Base-by-base conservation (phyloP, 306 rosid genomes). In the Cicer cuneatum region DNA sequence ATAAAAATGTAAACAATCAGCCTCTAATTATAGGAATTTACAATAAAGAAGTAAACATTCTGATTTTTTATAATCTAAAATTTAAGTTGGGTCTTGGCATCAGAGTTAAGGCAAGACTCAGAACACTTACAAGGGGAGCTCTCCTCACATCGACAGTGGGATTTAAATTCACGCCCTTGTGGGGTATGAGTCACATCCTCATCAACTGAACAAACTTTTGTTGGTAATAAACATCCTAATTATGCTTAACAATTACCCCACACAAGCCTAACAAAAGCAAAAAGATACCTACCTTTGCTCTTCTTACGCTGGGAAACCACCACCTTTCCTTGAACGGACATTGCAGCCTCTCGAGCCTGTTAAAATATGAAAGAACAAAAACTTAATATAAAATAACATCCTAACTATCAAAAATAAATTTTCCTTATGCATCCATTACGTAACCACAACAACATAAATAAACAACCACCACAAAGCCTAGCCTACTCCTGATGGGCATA, bases 251-350 rank as follows among this genome's bases (percentile, higher is more conserved):
- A 57, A 59, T 41, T 2, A 45, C 67, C 45, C 43, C 16, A 71
- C 40, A 66, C 53, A 42, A 70, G 35, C 42, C 45, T 69, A 62
- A 38, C 11, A 71, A 29, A 29, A 53, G 13, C n/a, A 51, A 75
- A 56, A n/a, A 66, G 49, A 69, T 16, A 83, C 88, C 54, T 65
- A 94, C 99, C 97, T 92, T 87, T 95, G 78, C 96, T 90, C 83
- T 89, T 95, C 89, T 86, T 95, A 37, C 99, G 99, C 86, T 95
- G 99, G 73, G 75, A 76, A 85, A 92, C 99, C 77, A 95, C 99
- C 74, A 51, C 77, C 89, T 95, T 92, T 62, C 98, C 97, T 80
- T 89, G 98, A 73, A 87, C 81, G 14, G 93, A 87, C 84, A 95
- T 87, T 72, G 90, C 88, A 85, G 96, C 96, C 79, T 95, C 99